Percentiles rank a stretch among this genome's conserved stretches.
phyloP scores from a whole-genome alignment of 495 filamentous ascomycete species.

The Opeltia flavorubescens region DNA sequence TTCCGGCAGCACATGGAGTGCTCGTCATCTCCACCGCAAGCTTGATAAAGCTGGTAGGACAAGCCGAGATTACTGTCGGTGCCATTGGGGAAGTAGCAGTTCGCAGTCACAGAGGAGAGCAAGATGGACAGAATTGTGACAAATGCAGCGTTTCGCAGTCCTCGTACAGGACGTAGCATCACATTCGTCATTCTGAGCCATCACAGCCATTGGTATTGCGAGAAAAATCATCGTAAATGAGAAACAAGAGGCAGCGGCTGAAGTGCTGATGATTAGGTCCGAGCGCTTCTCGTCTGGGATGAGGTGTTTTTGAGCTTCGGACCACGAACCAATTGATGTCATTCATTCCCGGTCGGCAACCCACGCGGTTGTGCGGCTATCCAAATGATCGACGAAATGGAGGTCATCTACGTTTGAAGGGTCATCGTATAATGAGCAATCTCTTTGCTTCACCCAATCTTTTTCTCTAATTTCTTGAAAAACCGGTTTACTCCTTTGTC shows the following conservation, averaged over 20 bases:
- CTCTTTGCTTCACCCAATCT: slow-evolving; percentile 34
- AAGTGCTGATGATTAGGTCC: not conserved
- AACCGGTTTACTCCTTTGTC: slow-evolving; percentile 70
- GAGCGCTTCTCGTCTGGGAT: not conserved
- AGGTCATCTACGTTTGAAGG: not conserved
- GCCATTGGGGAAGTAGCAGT: slow-evolving; percentile 1
- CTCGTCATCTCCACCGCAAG: not conserved
- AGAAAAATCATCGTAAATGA: not conserved
- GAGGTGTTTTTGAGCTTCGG: not conserved
- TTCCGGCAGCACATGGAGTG: not conserved
- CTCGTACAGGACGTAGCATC: too few relatives aligned
- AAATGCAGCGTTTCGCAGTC: too few relatives aligned
- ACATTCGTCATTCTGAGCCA: too few relatives aligned
- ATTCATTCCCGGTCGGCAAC: not conserved
- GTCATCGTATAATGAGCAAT: not conserved
- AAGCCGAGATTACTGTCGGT: not conserved
- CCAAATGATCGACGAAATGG: not conserved
- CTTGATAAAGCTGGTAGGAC: not conserved
- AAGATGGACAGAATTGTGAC: not conserved
- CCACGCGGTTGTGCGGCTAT: not conserved
- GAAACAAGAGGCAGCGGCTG: not conserved
- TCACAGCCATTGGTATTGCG: not conserved
- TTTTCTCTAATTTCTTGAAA: slow-evolving; percentile 84
- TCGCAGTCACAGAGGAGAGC: not conserved
- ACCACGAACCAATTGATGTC: not conserved